Evolutionary conservation across 306 rosid genomes (phyloP).

Genomic region (Cucumis hystrix): DNA sequence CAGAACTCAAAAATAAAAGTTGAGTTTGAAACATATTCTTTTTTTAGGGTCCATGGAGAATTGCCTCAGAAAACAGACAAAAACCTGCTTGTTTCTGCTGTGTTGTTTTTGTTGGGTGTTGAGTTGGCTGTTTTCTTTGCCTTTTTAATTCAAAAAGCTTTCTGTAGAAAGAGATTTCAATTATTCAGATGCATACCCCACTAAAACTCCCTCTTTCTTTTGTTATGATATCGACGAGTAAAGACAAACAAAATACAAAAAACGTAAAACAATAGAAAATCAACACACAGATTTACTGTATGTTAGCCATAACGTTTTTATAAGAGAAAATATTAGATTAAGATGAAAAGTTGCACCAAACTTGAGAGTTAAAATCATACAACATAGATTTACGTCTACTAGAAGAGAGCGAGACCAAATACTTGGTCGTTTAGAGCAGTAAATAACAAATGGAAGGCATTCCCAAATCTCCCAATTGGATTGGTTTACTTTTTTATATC

Average conservation of each 20-base stretch:
- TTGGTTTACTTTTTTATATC: background rate
- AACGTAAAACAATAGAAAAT: no score
- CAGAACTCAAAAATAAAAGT: background rate
- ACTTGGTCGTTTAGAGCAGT: no score
- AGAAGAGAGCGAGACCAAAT: no score
- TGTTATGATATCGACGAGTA: no score
- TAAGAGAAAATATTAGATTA: no score
- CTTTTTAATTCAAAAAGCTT: background rate
- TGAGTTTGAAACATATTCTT: slow-evolving; percentile 8
- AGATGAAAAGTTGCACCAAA: no score
- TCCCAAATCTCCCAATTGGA: background rate
- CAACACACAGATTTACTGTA: no score
- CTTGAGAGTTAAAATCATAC: no score
- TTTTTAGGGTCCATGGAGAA: slow-evolving; percentile 26
- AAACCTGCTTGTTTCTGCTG: slow-evolving; percentile 17
- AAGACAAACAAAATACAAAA: no score
- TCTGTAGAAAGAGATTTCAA: background rate
- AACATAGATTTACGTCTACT: no score
- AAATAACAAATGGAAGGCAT: no score
- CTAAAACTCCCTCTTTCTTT: background rate
- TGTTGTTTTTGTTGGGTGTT: slow-evolving; percentile 32
- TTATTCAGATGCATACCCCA: background rate
- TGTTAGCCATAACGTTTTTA: no score
- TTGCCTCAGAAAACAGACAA: slow-evolving; percentile 14
- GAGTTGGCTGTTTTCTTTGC: slow-evolving; percentile 24